Conservation (phyloP, 2,329 filamentous ascomycete species). For the Epichloe festucae region DNA sequence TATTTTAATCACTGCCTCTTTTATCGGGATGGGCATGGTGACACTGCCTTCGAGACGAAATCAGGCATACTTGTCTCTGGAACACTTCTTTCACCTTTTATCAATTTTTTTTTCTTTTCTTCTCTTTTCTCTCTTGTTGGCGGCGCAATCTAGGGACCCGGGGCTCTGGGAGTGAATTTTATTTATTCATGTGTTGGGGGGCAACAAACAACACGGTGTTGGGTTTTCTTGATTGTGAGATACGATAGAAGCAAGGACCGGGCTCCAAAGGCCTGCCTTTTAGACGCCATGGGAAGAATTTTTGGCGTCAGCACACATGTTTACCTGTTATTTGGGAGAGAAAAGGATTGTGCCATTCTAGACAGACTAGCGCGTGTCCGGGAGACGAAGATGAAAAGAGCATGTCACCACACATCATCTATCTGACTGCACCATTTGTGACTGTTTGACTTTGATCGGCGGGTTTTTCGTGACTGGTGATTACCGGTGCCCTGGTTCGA, state of each 20-base stretch:
- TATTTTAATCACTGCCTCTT: conserved; percentile 3
- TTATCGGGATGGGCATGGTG: not conserved
- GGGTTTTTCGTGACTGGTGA: too few species aligned
- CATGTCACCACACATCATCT: not conserved
- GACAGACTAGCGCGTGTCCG: not conserved
- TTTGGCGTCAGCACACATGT: not conserved
- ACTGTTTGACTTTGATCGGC: too few species aligned
- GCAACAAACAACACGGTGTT: not conserved
- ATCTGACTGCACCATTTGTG: not conserved
- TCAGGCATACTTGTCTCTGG: not conserved
- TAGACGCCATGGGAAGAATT: not conserved
- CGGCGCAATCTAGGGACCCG: not conserved
- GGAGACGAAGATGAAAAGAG: conserved; percentile 1
- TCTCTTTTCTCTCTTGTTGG: not conserved
- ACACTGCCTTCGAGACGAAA: conserved; percentile 5
- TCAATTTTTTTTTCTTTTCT: not conserved
- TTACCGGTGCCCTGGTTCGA: too few species aligned
- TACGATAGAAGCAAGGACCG: not conserved
- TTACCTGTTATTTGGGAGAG: not conserved
- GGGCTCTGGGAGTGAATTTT: not conserved
- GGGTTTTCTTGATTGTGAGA: not conserved
- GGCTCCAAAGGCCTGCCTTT: conserved; percentile 1
- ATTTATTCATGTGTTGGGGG: not conserved
- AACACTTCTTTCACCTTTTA: not conserved
- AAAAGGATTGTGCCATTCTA: not conserved